phyloP scores from a whole-genome alignment of 352 stramenopile species.

The Phytophthora tubulina region DNA sequence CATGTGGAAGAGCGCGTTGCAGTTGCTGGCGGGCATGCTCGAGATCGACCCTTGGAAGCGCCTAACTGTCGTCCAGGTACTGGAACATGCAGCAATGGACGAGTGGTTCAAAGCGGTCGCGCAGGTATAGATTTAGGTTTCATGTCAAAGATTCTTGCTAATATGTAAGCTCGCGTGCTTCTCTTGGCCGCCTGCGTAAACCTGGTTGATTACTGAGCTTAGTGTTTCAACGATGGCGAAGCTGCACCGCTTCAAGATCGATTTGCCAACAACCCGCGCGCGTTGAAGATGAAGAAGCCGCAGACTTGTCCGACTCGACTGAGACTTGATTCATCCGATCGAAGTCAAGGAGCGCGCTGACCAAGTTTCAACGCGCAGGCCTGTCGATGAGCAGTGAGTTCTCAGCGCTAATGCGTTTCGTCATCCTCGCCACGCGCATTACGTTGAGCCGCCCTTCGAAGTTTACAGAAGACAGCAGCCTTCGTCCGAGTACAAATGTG shows the following conservation, averaged over 20 bases:
- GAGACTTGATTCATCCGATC: not conserved
- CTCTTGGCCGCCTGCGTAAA: no score
- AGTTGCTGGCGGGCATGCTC: conserved; percentile 43
- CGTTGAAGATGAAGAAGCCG: no score
- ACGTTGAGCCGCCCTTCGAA: not conserved
- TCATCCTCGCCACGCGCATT: not conserved
- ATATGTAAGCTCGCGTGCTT: not conserved
- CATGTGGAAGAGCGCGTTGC: conserved; percentile 25
- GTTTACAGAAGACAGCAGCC: conserved; percentile 1
- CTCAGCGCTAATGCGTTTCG: not conserved
- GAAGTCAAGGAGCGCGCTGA: no score
- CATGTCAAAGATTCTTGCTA: not conserved
- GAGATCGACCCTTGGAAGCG: conserved; percentile 39
- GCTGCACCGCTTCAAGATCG: no score
- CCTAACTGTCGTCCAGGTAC: conserved; percentile 31
- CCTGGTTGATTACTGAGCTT: no score
- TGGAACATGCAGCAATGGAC: conserved; percentile 31
- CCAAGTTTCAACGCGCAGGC: not conserved
- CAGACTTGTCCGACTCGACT: not conserved
- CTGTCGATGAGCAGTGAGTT: not conserved
- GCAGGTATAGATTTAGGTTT: conserved; percentile 3
- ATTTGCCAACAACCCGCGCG: no score
- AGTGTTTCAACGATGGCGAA: no score
- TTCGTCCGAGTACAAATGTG: not conserved
- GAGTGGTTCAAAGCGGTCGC: conserved; percentile 15